These are phyloP conservation scores for Rhizophagus clarus DNA, from an alignment of 192 early-diverging fungal species.

Conservation along the genomic window DNA sequence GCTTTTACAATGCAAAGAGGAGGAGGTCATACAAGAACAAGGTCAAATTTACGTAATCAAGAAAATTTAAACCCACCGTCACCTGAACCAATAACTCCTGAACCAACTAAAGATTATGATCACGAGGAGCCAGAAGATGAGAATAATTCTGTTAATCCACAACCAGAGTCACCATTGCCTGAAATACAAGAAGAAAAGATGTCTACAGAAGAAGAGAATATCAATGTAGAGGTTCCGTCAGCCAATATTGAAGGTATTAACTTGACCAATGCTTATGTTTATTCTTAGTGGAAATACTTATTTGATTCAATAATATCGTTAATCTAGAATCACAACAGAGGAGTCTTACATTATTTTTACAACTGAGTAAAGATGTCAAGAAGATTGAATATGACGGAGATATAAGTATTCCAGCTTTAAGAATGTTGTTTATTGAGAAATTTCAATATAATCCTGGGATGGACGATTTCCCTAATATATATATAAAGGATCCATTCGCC, in stretches of 20 bases:
- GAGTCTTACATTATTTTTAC: conserved; percentile 55
- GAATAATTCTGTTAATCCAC: not conserved
- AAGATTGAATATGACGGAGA: conserved; percentile 55
- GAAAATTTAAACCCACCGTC: not conserved
- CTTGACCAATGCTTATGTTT: not conserved
- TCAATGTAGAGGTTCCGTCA: not conserved
- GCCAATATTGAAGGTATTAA: conserved; percentile 21
- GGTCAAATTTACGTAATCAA: not conserved
- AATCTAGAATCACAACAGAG: conserved; percentile 31
- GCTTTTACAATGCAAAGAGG: conserved; percentile 18
- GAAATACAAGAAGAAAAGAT: conserved; percentile 2
- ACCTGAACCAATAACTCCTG: not conserved
- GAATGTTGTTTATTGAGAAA: conserved; percentile 75
- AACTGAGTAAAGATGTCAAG: conserved; percentile 66
- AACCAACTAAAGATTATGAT: not conserved
- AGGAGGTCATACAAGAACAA: not conserved
- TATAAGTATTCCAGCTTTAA: conserved; percentile 57
- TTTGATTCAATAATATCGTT: not conserved
- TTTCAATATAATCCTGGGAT: conserved; percentile 64
- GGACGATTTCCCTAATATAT: conserved; percentile 67
- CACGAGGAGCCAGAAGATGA: not conserved
- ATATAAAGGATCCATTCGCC: conserved; percentile 59
- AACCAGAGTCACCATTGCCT: not conserved
- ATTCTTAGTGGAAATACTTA: not conserved
- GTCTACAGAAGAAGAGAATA: not conserved